A percentile compares a stretch with the other conserved stretches of the same genome.
Evolutionary conservation across 2,329 filamentous ascomycete genomes (phyloP).

Genomic region (Pseudogymnoascus sp.): DNA sequence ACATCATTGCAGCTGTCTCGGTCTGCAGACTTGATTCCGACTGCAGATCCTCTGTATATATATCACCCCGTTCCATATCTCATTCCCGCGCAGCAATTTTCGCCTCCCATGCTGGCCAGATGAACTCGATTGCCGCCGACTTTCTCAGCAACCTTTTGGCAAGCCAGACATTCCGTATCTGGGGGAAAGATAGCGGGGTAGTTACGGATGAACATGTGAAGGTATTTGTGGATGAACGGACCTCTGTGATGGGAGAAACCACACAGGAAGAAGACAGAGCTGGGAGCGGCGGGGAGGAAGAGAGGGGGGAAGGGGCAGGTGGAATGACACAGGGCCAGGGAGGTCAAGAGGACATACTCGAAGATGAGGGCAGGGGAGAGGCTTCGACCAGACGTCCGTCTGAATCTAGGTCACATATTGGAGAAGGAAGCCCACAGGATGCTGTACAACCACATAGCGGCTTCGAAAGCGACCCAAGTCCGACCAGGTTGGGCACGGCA

Average conservation of each 20-base stretch:
- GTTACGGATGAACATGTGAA: not conserved
- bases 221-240: not conserved
- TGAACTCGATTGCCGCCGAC: conserved; percentile 3
- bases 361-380: not conserved
- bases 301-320: not conserved
- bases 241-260: conserved; percentile 2
- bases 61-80: not conserved
- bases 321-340: not conserved
- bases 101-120: not conserved
- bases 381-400: not conserved
- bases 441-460: not conserved
- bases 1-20: not conserved
- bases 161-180: not conserved
- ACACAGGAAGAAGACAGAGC: not conserved
- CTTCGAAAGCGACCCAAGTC: not conserved
- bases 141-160: conserved; percentile 3
- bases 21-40: not conserved
- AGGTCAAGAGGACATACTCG: not conserved
- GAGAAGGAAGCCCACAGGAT: not conserved
- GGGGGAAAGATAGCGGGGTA: not conserved
- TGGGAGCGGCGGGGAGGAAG: not conserved
- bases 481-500: not conserved
- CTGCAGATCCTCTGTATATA: not conserved
- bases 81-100: not conserved
- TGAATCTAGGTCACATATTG: not conserved